A percentile compares a stretch with the other conserved stretches of the same genome.
Conservation (phyloP, 83 land plant species). For the Picea abies region DNA sequence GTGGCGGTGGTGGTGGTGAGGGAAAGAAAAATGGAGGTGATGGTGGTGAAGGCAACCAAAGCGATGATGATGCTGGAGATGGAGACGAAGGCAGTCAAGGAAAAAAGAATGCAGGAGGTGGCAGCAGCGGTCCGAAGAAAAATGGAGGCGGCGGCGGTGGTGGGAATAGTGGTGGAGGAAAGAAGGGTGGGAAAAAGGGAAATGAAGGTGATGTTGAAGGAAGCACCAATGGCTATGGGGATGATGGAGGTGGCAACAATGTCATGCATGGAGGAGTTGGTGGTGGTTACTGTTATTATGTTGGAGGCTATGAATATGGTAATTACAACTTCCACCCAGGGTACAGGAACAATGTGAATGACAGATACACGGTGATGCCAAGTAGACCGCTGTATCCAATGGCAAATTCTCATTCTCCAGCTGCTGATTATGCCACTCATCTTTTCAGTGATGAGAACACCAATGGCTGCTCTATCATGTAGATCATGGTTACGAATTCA, state of each 20-base stretch:
- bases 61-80: neutral
- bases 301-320: neutral
- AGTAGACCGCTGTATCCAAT: neutral
- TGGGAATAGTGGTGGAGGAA: conserved; percentile 2
- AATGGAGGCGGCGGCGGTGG: neutral
- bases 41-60: neutral
- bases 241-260: neutral
- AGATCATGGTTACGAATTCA: neutral
- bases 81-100: neutral
- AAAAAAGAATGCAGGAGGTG: neutral
- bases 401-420: neutral
- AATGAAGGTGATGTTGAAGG: conserved; percentile 6
- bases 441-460: conserved; percentile 67
- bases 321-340: neutral
- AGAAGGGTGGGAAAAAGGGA: conserved; percentile 10
- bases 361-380: conserved; percentile 9
- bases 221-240: neutral
- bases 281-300: neutral
- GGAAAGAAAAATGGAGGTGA: neutral
- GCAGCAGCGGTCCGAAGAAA: neutral
- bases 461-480: conserved; percentile 53
- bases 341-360: neutral
- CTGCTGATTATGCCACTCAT: conserved; percentile 27
- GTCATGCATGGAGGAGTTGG: neutral
- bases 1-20: neutral